Evolutionary conservation across 75 land plant genomes (phyloP), one percentile per base, ranked within the genome.

Genomic region (Ceratopteris richardii): DNA sequence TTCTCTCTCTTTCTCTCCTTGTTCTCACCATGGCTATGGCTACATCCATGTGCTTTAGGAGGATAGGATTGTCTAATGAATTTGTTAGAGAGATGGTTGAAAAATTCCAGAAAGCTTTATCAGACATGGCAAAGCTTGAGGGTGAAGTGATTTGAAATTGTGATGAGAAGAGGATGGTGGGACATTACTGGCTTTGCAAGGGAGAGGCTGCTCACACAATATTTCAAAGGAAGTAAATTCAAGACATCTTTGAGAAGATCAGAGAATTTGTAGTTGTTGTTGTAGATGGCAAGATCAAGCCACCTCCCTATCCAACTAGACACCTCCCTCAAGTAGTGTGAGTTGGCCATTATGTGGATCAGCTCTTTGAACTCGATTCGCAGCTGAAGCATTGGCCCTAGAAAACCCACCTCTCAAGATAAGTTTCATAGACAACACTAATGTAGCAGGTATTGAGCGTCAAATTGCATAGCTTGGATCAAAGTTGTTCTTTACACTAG

Each of bases 391-490:
- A 60, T 71, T 91, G 63, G 94, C 95, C 46, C 97, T 95, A 36
- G 97, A 91, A 40, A 91, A 91, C 64, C 97, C 97, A 64, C 97
- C 97, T 68, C 78, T 91, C 2, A 84, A 91, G 97, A 84, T 91
- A 74, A 82, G 97, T 72, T 91, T 91, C 55, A 84, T 91, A 72
- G 97, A 91, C 68, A 91, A 91, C 73, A 88, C 97, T 27, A 95
- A 91, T 77, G 95, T 95, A 25, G 97, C 95, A 60, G 97, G 97
- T 43, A 91, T 91, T 70, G 97, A 91, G 68, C 97, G 88, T 76
- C 97, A 91, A 80, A 91, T 91, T 63, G 93, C 97, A 20, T 95
- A 91, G 69, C 86, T 91, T 64, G 97, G 97, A 22, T 60, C 76
- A 51, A 88, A 91, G 60, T 66, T 91, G 10, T 82, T 81, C 21